Conservation (phyloP, 1,284 basidiomycete species). For the Dichomitus squalens region DNA sequence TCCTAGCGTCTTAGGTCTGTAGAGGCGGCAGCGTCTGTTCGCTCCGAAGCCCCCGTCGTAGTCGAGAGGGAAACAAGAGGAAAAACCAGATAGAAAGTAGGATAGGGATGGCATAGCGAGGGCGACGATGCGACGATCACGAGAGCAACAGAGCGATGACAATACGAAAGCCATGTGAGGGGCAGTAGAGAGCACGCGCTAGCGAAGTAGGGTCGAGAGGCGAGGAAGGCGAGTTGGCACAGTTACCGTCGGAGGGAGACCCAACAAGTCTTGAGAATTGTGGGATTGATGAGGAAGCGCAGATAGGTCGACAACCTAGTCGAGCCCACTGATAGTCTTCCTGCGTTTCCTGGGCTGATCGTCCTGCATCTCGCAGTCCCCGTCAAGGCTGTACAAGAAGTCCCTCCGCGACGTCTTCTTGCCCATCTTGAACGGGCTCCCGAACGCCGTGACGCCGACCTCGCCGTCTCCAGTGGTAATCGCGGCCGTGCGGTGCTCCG, state of each 20-base stretch:
- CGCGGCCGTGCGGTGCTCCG: background rate
- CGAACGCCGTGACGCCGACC: constrained; percentile 18
- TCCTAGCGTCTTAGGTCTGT: background rate
- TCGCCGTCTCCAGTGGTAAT: constrained; percentile 14
- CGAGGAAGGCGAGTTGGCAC: background rate
- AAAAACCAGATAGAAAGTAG: background rate
- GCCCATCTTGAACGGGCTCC: constrained; percentile 23
- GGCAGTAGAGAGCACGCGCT: background rate
- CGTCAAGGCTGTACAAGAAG: constrained; percentile 28
- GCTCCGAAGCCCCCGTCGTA: constrained; percentile 8
- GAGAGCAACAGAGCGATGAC: constrained; percentile 15
- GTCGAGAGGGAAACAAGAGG: constrained; percentile 5
- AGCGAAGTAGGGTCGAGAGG: background rate
- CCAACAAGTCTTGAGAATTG: background rate
- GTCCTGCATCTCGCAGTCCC: constrained; percentile 27
- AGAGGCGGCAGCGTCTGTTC: constrained; percentile 5
- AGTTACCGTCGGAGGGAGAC: too few relatives aligned
- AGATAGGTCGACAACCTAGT: constrained; percentile 8
- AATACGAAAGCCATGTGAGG: background rate
- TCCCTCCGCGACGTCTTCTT: constrained; percentile 30
- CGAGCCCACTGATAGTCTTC: constrained; percentile 29
- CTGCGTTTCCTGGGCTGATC: constrained; percentile 30
- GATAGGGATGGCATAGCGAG: constrained; percentile 12
- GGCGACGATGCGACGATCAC: constrained; percentile 5
- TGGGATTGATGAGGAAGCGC: background rate